Conservation (phyloP, 257 asterid species). For the Solanum dulcamara region DNA sequence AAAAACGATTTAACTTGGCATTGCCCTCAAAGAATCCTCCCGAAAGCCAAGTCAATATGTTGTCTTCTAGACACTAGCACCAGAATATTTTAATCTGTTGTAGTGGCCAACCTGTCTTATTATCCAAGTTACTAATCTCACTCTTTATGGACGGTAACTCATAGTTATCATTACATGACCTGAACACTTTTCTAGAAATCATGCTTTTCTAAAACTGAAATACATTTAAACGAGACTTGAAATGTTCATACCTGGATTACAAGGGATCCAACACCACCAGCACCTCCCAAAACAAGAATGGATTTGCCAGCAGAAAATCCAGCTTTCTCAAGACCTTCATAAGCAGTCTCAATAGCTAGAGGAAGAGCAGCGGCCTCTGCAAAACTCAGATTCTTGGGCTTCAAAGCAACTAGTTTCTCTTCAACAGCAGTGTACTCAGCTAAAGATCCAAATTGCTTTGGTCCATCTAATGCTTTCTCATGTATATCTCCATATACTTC, state of each 20-base stretch:
- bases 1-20: background rate
- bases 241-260: conserved; percentile 55
- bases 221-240: background rate
- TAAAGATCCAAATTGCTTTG: conserved; percentile 66
- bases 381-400: conserved; percentile 67
- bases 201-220: background rate
- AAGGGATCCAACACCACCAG: conserved; percentile 92
- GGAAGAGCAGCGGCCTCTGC: conserved; percentile 77
- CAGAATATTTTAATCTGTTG: background rate
- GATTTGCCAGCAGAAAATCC: conserved; percentile 73
- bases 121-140: background rate
- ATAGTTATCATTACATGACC: background rate
- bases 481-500: conserved; percentile 74
- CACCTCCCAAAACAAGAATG: conserved; percentile 92
- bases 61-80: background rate
- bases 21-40: background rate
- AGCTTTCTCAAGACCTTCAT: conserved; percentile 71
- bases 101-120: background rate
- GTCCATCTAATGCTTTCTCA: conserved; percentile 77
- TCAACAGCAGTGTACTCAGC: conserved; percentile 87
- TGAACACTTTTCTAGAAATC: background rate
- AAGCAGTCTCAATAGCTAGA: conserved; percentile 80
- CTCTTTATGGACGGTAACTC: background rate
- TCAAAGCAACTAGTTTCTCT: conserved; percentile 72
- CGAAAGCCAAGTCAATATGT: background rate